These are phyloP conservation scores for Podospora pseudoanserina DNA, from an alignment of 495 filamentous ascomycete genomes.

Conservation along the genomic window DNA sequence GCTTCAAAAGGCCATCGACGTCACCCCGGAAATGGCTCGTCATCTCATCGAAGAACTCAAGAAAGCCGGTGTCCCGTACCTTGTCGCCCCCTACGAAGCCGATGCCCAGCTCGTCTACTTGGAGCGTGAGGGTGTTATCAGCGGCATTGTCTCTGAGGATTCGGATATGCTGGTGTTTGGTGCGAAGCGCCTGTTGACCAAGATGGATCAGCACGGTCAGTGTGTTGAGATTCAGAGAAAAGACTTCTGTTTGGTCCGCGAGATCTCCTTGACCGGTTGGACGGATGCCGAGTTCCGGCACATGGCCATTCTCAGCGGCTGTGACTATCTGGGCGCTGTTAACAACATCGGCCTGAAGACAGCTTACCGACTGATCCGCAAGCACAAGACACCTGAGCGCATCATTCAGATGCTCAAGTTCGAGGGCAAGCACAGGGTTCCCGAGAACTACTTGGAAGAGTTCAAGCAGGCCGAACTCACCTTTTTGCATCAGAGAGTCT, in stretches of 20 bases:
- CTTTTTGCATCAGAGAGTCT: conserved; percentile 92
- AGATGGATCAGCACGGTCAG: conserved; percentile 89
- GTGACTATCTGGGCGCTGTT: conserved; percentile 87
- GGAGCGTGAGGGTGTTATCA: conserved; percentile 75
- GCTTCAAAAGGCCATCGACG: conserved; percentile 92
- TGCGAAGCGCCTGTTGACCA: conserved; percentile 83
- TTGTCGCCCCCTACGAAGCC: conserved; percentile 97
- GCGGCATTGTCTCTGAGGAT: conserved; percentile 91
- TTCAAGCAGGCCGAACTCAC: conserved; percentile 87
- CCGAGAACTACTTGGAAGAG: conserved; percentile 67
- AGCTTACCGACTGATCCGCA: conserved; percentile 83
- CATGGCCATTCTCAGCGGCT: conserved; percentile 98
- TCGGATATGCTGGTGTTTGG: conserved; percentile 96
- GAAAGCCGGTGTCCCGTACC: conserved; percentile 69
- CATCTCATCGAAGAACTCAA: conserved; percentile 90
- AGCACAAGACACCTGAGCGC: conserved; percentile 80
- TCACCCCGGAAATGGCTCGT: conserved; percentile 92
- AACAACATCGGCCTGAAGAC: conserved; percentile 87
- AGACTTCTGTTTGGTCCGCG: conserved; percentile 82
- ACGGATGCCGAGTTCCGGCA: conserved; percentile 82
- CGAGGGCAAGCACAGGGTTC: conserved; percentile 77
- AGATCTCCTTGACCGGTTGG: conserved; percentile 88
- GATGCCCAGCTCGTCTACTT: conserved; percentile 95
- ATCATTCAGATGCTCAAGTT: conserved; percentile 80
- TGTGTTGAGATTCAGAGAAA: conserved; percentile 85